Base-by-base conservation (phyloP, 805 yeast genomes). In the Saturnispora galanensis region DNA sequence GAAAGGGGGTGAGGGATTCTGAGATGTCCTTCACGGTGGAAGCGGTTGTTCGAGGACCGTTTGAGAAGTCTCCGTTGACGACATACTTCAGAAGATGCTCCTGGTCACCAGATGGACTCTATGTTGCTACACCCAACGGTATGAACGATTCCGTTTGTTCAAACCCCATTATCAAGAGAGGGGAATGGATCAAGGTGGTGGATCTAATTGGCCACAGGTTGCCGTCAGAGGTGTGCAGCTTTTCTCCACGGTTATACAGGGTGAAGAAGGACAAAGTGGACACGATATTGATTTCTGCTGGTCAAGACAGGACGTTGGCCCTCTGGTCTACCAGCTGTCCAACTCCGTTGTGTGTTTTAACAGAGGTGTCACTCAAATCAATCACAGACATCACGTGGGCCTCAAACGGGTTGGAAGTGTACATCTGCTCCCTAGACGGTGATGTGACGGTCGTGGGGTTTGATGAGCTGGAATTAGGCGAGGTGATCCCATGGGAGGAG, bases 21-120 rank as follows among this genome's bases (percentile, higher is more conserved):
- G 94, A 83, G 49, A 71, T 84, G 56, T 82, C 89, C 38, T 90
- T 93, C 57, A 81, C 88, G 31, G 76, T 90, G 52, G 99, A 93
- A 58, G 81, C 83, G 45, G 76, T 85, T 4, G 81, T 93, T 2
- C 66, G 80, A 29, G 84, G 82, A 28, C 97, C 99, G 1, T 93
- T 93, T 66, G 74, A 70, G 44, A 85, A 79, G 53, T 85, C 96
- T 0, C 97, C 98, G 1, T 68, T 93, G 48, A 86, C 96, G 0
- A 87, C 97, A 0, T 93, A 93, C 62, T 93, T 87, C 55, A 67
- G 93, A 54, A 66, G 94, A 54, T 70, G 81, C 59, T 79, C 88
- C n/a, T 84, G 95, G 95, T 81, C 90, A 0, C 95, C 95, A 0
- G 94, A 84, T 63, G 95, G 95, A 3, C 88, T 83, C 58, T 84